phyloP scores from a whole-genome alignment of 2,329 filamentous ascomycete species.

The Xylariales sp. region DNA sequence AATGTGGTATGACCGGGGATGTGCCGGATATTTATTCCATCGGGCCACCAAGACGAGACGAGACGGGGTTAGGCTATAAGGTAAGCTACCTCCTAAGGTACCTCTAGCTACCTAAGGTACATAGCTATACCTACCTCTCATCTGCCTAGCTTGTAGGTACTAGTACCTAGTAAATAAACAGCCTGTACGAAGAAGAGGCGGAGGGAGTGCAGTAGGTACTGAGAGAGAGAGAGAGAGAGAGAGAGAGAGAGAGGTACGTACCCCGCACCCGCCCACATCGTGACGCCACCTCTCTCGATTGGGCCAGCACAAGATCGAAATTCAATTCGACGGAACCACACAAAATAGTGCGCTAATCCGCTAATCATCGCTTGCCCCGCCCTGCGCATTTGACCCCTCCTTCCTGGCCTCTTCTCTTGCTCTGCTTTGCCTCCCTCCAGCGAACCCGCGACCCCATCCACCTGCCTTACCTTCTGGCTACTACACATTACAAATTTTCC shows the following conservation, averaged over 20 bases:
- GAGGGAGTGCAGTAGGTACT: neutral
- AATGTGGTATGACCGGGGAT: slow-evolving; percentile 7
- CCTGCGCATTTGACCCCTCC: slow-evolving; percentile 36
- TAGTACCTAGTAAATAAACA: too few species aligned
- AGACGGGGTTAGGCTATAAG: too few species aligned
- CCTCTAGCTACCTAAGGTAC: too few species aligned
- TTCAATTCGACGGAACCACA: slow-evolving; percentile 32
- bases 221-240: neutral
- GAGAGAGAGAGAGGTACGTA: slow-evolving; percentile 21
- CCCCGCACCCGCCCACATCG: slow-evolving; percentile 22
- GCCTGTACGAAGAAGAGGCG: too few species aligned
- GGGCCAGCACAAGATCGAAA: slow-evolving; percentile 34
- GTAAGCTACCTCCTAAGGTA: too few species aligned
- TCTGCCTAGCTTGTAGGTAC: too few species aligned
- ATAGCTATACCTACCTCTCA: too few species aligned
- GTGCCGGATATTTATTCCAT: slow-evolving; percentile 1
- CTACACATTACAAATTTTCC: slow-evolving; percentile 41
- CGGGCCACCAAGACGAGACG: too few species aligned
- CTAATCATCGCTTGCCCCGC: slow-evolving; percentile 36
- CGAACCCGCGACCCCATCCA: too few species aligned
- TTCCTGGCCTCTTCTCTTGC: slow-evolving; percentile 7
- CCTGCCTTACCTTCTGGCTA: neutral
- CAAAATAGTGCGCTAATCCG: slow-evolving; percentile 29
- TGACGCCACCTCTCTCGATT: slow-evolving; percentile 32
- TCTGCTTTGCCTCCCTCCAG: neutral